Percentiles rank a stretch among this genome's conserved stretches.
Evolutionary conservation across 306 rosid species (phyloP).

Genomic region (Cucurbita maxima): DNA sequence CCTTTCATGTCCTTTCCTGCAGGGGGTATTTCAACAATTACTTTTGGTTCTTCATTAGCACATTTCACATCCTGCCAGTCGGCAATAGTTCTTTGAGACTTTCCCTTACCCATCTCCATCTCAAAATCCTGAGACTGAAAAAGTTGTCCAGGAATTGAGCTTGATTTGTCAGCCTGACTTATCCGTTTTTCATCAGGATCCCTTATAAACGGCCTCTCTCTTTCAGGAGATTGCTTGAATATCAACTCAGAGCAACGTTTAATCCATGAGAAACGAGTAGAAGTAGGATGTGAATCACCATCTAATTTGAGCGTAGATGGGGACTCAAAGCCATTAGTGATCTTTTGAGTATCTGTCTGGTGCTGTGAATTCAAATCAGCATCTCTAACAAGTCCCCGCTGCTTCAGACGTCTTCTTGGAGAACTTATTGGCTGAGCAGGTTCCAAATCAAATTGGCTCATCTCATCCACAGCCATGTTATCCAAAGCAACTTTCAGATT

Average conservation of each 20-base stretch:
- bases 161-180: slow-evolving; percentile 13
- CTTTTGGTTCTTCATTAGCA: slow-evolving; percentile 67
- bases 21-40: slow-evolving; percentile 67
- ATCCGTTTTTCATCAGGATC: slow-evolving; percentile 17
- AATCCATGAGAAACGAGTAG: slow-evolving; percentile 59
- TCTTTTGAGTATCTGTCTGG: slow-evolving; percentile 13
- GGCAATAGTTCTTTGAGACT: slow-evolving; percentile 13
- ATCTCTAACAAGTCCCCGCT: slow-evolving; percentile 14
- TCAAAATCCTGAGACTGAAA: slow-evolving; percentile 8
- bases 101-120: slow-evolving; percentile 19
- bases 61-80: slow-evolving; percentile 23
- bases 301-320: slow-evolving; percentile 26
- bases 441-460: slow-evolving; percentile 41
- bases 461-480: slow-evolving; percentile 27
- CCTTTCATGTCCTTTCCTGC: slow-evolving; percentile 19
- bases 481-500: slow-evolving; percentile 52
- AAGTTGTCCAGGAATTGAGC: slow-evolving; percentile 6
- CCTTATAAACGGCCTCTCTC: slow-evolving; percentile 6
- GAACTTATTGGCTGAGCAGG: slow-evolving; percentile 30
- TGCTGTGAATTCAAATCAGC: slow-evolving; percentile 15
- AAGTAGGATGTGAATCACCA: slow-evolving; percentile 29
- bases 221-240: slow-evolving; percentile 53
- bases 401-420: slow-evolving; percentile 30
- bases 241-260: slow-evolving; percentile 56
- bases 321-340: slow-evolving; percentile 29